Evolutionary conservation across 768 basidiomycete species (phyloP), one percentile per base, ranked within the genome.

Genomic region (Scleroderma bovista): DNA sequence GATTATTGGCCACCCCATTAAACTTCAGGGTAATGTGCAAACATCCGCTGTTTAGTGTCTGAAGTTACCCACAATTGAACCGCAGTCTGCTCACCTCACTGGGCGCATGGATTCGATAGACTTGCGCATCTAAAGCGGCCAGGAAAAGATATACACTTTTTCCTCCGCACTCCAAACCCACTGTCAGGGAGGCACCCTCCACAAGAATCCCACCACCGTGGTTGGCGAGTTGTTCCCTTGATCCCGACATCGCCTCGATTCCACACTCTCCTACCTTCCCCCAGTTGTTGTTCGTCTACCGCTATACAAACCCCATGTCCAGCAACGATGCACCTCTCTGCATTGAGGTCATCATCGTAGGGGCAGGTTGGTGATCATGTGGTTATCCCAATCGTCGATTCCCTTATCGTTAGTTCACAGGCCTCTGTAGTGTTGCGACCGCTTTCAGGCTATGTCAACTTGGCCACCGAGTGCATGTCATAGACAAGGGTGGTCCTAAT

Each of bases 391-490:
- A 16, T 31, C 20, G 23, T 47, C 24, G 13, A 42, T 23, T 19
- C 15, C 29, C 40, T 20, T 10, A 16, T 33, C n/a, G 31, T 36
- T 22, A 43, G 17, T 29, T 17, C 2, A 19, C 32, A 68, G 65
- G 78, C 31, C 66, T 83, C 31, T 67, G 77, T 39, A 84, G 84
- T 20, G 73, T 85, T 19, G 76, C 83, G 5, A 67, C 75, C 8
- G 83, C 83, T 9, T 78, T 75, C 58, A 67, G 77, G n/a, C 67
- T 86, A 37, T 69, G 72, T 37, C 75, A 72, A 51, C 75, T 77
- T 12, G 84, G 84, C 5, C 84, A 86, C 64, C 66, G 69, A 24
- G 82, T 85, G 31, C 69, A 72, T 1, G 72, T 86, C 2, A 52
- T 85, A 22, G 84, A 86, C 53, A 70, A 74, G 52, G 70, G 68